Evolutionary conservation across 2,329 filamentous ascomycete genomes (phyloP).

Genomic region (Trichoderma endophyticum): DNA sequence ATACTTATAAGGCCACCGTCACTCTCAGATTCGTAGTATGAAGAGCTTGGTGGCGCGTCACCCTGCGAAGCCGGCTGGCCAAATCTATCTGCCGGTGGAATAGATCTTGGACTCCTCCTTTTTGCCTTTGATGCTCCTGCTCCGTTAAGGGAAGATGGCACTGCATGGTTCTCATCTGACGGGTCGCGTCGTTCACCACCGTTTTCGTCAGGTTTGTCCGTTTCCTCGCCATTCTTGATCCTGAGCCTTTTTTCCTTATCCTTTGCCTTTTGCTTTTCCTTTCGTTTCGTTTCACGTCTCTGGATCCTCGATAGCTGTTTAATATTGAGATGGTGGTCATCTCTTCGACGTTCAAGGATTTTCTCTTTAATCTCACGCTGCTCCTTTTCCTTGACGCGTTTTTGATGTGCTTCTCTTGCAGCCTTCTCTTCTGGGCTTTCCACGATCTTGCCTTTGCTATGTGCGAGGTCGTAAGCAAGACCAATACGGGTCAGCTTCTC

Average conservation of each 20-base stretch:
- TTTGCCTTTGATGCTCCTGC: slow-evolving; percentile 20
- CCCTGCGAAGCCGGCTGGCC: neutral
- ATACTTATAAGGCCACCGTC: slow-evolving; percentile 30
- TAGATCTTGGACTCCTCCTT: slow-evolving; percentile 8
- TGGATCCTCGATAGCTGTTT: slow-evolving; percentile 36
- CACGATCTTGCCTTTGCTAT: slow-evolving; percentile 58
- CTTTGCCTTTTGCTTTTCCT: slow-evolving; percentile 78
- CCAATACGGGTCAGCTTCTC: slow-evolving; percentile 74
- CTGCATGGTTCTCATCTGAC: slow-evolving; percentile 9
- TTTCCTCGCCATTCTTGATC: neutral
- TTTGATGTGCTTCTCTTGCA: slow-evolving; percentile 44
- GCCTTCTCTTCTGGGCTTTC: slow-evolving; percentile 49
- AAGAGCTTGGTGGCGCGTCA: neutral
- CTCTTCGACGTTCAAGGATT: slow-evolving; percentile 40
- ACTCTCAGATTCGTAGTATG: slow-evolving; percentile 25
- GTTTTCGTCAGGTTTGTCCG: neutral
- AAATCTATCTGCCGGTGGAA: slow-evolving; percentile 17
- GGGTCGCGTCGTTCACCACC: slow-evolving; percentile 21
- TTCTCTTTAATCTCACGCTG: slow-evolving; percentile 38
- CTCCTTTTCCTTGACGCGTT: slow-evolving; percentile 40
- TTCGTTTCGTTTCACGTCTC: slow-evolving; percentile 52
- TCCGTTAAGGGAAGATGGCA: neutral
- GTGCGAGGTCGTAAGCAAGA: slow-evolving; percentile 66
- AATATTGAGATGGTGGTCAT: slow-evolving; percentile 35
- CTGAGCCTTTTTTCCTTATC: slow-evolving; percentile 50